phyloP scores from a whole-genome alignment of 148 eudicot genomes.

The Chenopodium formosanum region DNA sequence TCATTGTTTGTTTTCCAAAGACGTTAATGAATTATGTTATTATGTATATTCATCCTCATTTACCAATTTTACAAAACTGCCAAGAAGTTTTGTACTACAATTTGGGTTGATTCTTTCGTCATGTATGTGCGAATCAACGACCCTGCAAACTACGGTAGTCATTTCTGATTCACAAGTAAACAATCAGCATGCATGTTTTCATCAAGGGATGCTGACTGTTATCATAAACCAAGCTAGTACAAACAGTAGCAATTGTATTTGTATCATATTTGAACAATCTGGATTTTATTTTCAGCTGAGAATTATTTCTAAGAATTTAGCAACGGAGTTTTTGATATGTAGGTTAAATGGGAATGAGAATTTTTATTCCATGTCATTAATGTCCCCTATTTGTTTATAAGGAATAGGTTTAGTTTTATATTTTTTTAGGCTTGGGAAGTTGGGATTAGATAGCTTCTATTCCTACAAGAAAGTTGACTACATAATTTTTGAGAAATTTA shows the following conservation, averaged over 20 bases:
- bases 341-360: no score
- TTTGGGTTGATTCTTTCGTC: neutral
- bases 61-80: neutral
- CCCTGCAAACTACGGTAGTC: neutral
- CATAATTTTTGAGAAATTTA: no score
- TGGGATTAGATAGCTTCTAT: no score
- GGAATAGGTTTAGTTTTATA: no score
- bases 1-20: conserved; percentile 92
- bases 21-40: conserved; percentile 24
- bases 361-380: no score
- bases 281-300: no score
- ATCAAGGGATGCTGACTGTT: neutral
- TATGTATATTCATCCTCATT: neutral
- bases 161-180: neutral
- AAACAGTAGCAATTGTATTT: neutral
- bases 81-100: neutral
- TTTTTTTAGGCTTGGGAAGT: no score
- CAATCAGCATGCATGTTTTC: neutral
- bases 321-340: no score
- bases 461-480: no score
- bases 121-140: neutral
- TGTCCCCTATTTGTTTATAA: no score
- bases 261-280: no score
- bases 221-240: neutral
- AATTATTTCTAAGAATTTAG: no score